Conservation (phyloP, 805 yeast genomes). For the Yamadazyma philogaea region DNA sequence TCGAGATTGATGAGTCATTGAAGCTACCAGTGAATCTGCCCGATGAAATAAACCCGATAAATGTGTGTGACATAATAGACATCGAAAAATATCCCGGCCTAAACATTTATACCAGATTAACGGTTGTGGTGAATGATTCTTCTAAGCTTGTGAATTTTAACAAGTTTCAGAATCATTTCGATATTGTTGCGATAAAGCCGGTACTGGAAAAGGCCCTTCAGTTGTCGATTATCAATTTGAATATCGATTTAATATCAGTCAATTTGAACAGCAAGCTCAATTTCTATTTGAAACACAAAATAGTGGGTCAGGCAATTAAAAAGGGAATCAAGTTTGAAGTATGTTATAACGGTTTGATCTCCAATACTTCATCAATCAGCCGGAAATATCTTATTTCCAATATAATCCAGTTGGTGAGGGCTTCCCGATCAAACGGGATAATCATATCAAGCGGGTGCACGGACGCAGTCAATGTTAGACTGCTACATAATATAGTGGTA, state of each 20-base stretch:
- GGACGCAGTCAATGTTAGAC: slow-evolving; percentile 56
- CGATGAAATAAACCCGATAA: slow-evolving; percentile 47
- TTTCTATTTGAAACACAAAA: slow-evolving; percentile 76
- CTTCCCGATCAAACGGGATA: slow-evolving; percentile 77
- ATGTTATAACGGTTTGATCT: slow-evolving; percentile 56
- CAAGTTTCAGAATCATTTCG: slow-evolving; percentile 53
- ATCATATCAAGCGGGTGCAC: slow-evolving; percentile 75
- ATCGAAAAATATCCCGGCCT: slow-evolving; percentile 29
- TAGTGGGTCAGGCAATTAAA: slow-evolving; percentile 76
- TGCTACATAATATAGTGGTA: slow-evolving; percentile 64
- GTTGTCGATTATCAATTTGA: slow-evolving; percentile 69
- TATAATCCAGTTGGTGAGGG: slow-evolving; percentile 69
- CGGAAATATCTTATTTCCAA: slow-evolving; percentile 69
- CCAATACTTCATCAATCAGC: slow-evolving; percentile 25
- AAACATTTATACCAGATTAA: slow-evolving; percentile 62
- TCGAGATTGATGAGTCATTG: slow-evolving; percentile 47
- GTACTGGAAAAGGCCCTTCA: slow-evolving; percentile 73
- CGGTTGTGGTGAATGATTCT: slow-evolving; percentile 74
- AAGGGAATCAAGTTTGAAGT: slow-evolving; percentile 84
- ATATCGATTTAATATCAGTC: slow-evolving; percentile 77
- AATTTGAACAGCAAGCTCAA: slow-evolving; percentile 65
- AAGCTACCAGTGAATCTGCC: slow-evolving; percentile 49
- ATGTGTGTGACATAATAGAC: slow-evolving; percentile 30
- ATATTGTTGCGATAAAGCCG: slow-evolving; percentile 81
- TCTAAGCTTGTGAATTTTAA: slow-evolving; percentile 66